A percentile compares a stretch with the other conserved stretches of the same genome.
Conservation (phyloP, 2,329 filamentous ascomycete genomes). For the Gliomastix tumulicola region DNA sequence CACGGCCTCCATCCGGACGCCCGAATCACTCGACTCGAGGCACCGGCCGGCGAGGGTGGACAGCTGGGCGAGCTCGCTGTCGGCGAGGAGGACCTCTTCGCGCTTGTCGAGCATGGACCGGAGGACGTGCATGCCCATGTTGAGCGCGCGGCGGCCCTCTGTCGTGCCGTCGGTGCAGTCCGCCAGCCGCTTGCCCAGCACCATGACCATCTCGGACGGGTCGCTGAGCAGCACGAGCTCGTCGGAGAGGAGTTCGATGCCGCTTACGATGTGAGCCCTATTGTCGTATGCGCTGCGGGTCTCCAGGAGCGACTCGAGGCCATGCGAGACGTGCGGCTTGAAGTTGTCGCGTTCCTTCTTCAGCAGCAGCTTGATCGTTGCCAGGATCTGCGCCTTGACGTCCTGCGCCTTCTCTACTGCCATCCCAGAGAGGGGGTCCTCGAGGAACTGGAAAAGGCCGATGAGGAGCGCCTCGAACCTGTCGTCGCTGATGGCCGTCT, state of each 20-base stretch:
- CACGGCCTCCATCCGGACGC: slow-evolving; percentile 68
- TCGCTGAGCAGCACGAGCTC: slow-evolving; percentile 64
- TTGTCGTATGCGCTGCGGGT: slow-evolving; percentile 62
- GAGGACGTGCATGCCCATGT: slow-evolving; percentile 59
- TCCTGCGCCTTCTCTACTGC: slow-evolving; percentile 61
- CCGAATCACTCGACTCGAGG: slow-evolving; percentile 53
- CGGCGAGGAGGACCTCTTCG: slow-evolving; percentile 36
- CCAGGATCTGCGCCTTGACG: slow-evolving; percentile 66
- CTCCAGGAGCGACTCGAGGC: slow-evolving; percentile 59
- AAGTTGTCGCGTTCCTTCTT: slow-evolving; percentile 61
- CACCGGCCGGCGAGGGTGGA: slow-evolving; percentile 46
- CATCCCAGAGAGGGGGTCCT: slow-evolving; percentile 48
- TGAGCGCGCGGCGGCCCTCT: slow-evolving; percentile 45
- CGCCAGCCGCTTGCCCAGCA: slow-evolving; percentile 42
- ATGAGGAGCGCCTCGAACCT: slow-evolving; percentile 62
- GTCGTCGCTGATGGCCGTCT: slow-evolving; percentile 56
- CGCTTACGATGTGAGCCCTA: slow-evolving; percentile 64
- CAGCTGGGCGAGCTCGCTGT: slow-evolving; percentile 44
- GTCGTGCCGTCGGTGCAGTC: slow-evolving; percentile 28
- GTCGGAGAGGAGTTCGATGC: slow-evolving; percentile 65
- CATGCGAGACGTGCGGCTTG: slow-evolving; percentile 58
- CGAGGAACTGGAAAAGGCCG: slow-evolving; percentile 66
- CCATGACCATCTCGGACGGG: slow-evolving; percentile 49
- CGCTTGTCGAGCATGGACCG: slow-evolving; percentile 49
- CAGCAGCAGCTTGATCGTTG: slow-evolving; percentile 67